phyloP scores from a whole-genome alignment of 306 rosid species.

The Cucurbita ficifolia region DNA sequence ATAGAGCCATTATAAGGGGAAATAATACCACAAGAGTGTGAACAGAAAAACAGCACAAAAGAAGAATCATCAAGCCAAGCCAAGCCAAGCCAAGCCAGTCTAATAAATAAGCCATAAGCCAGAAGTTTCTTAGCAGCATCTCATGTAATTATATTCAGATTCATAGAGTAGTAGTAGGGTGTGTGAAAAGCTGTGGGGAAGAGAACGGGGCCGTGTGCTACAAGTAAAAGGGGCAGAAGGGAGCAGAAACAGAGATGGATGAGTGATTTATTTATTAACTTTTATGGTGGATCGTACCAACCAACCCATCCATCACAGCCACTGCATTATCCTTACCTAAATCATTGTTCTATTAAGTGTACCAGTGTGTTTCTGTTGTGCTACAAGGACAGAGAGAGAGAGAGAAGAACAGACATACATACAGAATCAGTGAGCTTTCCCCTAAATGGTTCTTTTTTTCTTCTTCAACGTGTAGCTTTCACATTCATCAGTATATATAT shows the following conservation, averaged over 20 bases:
- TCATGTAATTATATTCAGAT: background rate
- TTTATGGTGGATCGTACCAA: background rate
- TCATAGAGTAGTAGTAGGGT: background rate
- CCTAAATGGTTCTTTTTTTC: background rate
- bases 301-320: slow-evolving; percentile 1
- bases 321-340: slow-evolving; percentile 7
- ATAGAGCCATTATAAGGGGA: background rate
- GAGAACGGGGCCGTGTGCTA: slow-evolving; percentile 14
- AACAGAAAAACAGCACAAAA: background rate
- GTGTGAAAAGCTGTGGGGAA: slow-evolving; percentile 1
- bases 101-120: background rate
- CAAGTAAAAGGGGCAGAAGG: slow-evolving; percentile 15
- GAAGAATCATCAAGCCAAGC: background rate
- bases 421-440: background rate
- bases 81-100: background rate
- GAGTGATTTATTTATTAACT: background rate
- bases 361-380: slow-evolving; percentile 1
- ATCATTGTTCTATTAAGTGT: slow-evolving; percentile 7
- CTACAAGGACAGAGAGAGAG: background rate
- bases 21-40: background rate
- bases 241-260: background rate
- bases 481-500: background rate
- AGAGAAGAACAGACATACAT: background rate
- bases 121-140: too few species aligned
- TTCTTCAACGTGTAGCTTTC: background rate